Conservation (phyloP, 2,329 filamentous ascomycete genomes). For the Sclerotinia spermophila region DNA sequence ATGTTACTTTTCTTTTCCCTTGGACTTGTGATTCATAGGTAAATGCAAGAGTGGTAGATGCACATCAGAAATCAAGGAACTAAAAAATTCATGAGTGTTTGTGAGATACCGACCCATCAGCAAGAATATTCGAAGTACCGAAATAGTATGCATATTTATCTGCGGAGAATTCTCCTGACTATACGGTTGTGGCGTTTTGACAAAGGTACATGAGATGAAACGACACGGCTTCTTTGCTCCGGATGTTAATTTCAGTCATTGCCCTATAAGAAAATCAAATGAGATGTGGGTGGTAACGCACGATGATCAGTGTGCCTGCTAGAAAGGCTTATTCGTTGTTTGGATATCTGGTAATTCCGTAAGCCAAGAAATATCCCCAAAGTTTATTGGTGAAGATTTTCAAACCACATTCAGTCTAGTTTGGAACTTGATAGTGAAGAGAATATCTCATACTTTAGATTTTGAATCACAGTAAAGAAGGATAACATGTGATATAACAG, state of each 20-base stretch:
- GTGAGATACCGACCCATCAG: background rate
- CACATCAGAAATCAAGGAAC: background rate
- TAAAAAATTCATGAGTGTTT: background rate
- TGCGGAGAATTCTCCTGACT: background rate
- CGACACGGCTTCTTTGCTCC: conserved; percentile 3
- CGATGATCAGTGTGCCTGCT: background rate
- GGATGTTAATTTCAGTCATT: background rate
- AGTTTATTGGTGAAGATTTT: background rate
- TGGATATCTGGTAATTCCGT: background rate
- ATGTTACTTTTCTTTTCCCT: too few relatives aligned
- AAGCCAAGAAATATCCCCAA: background rate
- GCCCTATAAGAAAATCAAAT: background rate
- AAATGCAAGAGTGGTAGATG: background rate
- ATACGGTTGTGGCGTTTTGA: background rate
- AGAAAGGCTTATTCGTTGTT: background rate
- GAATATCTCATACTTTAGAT: background rate
- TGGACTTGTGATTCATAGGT: background rate
- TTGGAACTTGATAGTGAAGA: background rate
- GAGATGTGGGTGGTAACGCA: background rate
- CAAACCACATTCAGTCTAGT: background rate
- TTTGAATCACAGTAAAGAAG: too few relatives aligned
- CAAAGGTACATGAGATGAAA: conserved; percentile 2
- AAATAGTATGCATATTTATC: background rate
- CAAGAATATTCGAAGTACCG: background rate
- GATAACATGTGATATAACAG: background rate